Evolutionary conservation across 768 basidiomycete genomes (phyloP).

Genomic region (Pulveroboletus ravenelii): DNA sequence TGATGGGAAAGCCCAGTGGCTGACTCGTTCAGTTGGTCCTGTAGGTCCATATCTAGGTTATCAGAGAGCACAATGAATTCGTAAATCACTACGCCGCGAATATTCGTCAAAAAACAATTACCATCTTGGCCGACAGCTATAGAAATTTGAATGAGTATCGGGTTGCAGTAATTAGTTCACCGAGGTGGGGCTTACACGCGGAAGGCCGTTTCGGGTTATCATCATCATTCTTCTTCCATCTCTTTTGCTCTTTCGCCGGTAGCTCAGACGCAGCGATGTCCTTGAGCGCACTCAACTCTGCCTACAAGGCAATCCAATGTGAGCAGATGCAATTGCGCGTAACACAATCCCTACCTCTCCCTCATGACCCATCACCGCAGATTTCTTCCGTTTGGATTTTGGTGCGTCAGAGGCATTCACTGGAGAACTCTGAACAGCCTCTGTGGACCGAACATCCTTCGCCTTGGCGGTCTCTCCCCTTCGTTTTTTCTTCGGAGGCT

Average conservation of each 20-base stretch:
- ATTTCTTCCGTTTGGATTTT: constrained; percentile 8
- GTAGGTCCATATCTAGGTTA: constrained; percentile 5
- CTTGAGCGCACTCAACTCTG: neutral
- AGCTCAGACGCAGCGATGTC: neutral
- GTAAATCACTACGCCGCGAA: neutral
- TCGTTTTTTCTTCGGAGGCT: constrained; percentile 18
- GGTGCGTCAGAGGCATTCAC: constrained; percentile 5
- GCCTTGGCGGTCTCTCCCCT: constrained; percentile 4
- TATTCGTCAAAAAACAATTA: neutral
- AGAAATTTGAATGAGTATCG: neutral
- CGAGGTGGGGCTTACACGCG: constrained; percentile 8
- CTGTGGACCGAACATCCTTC: constrained; percentile 4
- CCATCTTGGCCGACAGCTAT: constrained; percentile 6
- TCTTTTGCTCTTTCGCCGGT: constrained; percentile 6
- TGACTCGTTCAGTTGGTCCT: neutral
- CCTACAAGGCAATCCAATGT: constrained; percentile 8
- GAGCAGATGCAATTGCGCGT: neutral
- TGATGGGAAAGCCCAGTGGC: neutral
- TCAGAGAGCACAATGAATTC: neutral
- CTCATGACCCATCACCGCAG: neutral
- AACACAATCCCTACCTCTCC: constrained; percentile 10
- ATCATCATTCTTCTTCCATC: constrained; percentile 4
- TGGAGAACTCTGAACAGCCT: neutral
- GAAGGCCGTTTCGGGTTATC: constrained; percentile 1
- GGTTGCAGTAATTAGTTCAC: neutral